phyloP scores from a whole-genome alignment of 371 early-diverging fungal genomes.

The Dipsacomyces acuminosporus region DNA sequence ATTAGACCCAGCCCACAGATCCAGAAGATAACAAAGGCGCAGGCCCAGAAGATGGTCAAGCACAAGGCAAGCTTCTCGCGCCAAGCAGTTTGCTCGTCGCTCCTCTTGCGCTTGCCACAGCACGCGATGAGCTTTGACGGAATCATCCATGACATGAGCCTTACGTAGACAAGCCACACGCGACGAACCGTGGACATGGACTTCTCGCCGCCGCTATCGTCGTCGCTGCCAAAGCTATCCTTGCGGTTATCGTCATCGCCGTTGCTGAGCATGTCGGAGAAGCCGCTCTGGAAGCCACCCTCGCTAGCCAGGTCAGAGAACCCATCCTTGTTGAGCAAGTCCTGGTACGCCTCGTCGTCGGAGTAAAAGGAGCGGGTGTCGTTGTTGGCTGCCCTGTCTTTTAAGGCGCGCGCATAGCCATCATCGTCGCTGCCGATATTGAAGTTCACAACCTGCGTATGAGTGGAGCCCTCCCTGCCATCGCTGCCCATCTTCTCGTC shows the following conservation, averaged over 20 bases:
- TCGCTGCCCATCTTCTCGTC: conserved; percentile 19
- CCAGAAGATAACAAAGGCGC: conserved; percentile 79
- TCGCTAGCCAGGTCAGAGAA: conserved; percentile 39
- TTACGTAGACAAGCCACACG: conserved; percentile 75
- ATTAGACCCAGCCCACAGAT: conserved; percentile 80
- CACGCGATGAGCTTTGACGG: conserved; percentile 53
- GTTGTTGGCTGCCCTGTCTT: conserved; percentile 46
- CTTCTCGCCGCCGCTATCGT: conserved; percentile 3
- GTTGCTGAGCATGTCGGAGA: conserved; percentile 33
- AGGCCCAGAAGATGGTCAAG: conserved; percentile 75
- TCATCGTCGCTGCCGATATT: conserved; percentile 18
- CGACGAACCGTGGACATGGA: conserved; percentile 17
- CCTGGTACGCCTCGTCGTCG: conserved; percentile 53
- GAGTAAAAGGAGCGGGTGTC: conserved; percentile 66
- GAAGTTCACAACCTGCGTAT: conserved; percentile 22
- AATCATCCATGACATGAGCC: conserved; percentile 79
- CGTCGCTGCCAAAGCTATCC: conserved; percentile 35
- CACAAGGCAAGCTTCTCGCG: conserved; percentile 93
- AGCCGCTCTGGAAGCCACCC: conserved; percentile 19
- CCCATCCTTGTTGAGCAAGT: conserved; percentile 35
- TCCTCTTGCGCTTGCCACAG: conserved; percentile 74
- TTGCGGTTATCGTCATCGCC: conserved; percentile 15
- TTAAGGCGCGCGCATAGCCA: conserved; percentile 20
- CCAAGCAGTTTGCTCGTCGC: conserved; percentile 91
- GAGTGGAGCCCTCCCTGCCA: background rate